Conservation (phyloP, 768 basidiomycete species). For the Kwoniella dendrophila region DNA sequence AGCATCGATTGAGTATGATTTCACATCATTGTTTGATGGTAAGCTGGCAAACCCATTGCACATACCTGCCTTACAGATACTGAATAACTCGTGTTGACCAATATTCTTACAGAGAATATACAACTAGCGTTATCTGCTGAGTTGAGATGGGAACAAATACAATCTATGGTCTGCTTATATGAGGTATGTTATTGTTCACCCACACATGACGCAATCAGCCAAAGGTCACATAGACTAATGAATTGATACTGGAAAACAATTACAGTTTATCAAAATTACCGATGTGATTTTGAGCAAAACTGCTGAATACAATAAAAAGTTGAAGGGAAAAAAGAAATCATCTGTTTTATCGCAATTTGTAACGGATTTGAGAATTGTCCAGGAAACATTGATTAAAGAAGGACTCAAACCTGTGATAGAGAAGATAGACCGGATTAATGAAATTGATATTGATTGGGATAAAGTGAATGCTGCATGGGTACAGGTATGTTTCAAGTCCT, state of each 20-base stretch:
- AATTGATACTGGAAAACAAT: neutral
- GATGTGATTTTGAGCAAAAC: constrained; percentile 10
- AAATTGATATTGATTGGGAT: constrained; percentile 2
- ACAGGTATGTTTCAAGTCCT: constrained; percentile 12
- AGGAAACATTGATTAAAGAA: constrained; percentile 10
- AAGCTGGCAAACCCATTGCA: neutral
- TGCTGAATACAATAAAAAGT: constrained; percentile 7
- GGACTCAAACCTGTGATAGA: constrained; percentile 10
- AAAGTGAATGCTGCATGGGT: neutral
- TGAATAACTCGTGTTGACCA: neutral
- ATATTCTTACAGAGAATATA: constrained; percentile 17
- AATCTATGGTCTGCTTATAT: constrained; percentile 7
- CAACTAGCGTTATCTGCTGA: neutral
- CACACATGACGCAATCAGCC: neutral
- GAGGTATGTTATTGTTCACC: constrained; percentile 5
- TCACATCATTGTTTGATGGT: constrained; percentile 4
- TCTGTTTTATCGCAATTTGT: neutral
- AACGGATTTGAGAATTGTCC: constrained; percentile 9
- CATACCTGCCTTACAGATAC: neutral
- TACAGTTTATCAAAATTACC: constrained; percentile 12
- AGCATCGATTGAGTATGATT: neutral
- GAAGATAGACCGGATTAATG: neutral
- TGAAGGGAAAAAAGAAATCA: constrained; percentile 24
- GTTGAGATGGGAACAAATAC: constrained; percentile 11
- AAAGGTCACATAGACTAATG: neutral